Percentiles rank a stretch among this genome's conserved stretches.
These are phyloP conservation scores for Linnemannia schmuckeri DNA, from an alignment of 192 early-diverging fungal genomes.

Conservation along the genomic window DNA sequence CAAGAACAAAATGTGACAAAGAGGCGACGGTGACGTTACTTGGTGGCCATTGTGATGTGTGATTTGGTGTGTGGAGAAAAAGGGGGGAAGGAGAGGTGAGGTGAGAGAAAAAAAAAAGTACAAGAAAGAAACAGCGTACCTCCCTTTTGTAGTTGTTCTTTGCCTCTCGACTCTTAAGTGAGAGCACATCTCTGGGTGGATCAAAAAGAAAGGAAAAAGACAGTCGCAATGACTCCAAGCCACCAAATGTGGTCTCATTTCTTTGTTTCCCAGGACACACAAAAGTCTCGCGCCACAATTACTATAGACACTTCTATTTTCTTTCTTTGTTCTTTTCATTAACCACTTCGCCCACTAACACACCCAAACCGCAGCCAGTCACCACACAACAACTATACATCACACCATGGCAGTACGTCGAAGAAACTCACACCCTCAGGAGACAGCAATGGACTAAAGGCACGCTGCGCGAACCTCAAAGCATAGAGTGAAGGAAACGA, in stretches of 20 bases:
- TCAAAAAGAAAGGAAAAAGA: background rate
- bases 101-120: background rate
- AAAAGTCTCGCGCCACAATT: background rate
- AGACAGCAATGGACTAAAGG: background rate
- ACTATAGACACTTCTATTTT: too few species aligned
- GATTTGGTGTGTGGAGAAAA: background rate
- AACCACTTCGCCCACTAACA: background rate
- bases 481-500: background rate
- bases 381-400: background rate
- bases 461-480: background rate
- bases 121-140: background rate
- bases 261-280: background rate
- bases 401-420: constrained; percentile 28
- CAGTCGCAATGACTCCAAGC: background rate
- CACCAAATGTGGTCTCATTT: background rate
- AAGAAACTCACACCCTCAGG: background rate
- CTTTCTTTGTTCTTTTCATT: background rate
- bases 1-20: background rate
- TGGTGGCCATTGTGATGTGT: constrained; percentile 47
- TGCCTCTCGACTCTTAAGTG: background rate
- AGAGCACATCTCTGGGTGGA: background rate
- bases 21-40: constrained; percentile 21
- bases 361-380: background rate
- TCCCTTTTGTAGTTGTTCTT: background rate
- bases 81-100: background rate